A percentile compares a stretch with the other conserved stretches of the same genome.
Evolutionary conservation across 2,329 filamentous ascomycete genomes (phyloP).

Genomic region (Cladophialophora psammophila): DNA sequence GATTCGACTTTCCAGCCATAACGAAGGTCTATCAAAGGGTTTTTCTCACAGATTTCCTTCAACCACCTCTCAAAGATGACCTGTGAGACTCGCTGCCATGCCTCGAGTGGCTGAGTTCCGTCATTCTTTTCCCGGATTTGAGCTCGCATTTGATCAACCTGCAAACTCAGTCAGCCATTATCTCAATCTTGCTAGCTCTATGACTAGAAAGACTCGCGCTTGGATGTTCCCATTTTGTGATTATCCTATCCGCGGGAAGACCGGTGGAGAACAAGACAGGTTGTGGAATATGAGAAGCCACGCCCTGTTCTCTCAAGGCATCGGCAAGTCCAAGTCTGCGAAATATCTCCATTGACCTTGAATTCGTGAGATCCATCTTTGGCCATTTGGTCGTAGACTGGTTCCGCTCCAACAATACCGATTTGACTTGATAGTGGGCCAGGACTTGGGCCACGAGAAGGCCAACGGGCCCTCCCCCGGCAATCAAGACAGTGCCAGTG

Average conservation of each 20-base stretch:
- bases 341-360: constrained; percentile 48
- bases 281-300: neutral
- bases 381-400: constrained; percentile 46
- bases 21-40: constrained; percentile 41
- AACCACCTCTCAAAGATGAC: constrained; percentile 49
- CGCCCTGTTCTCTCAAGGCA: constrained; percentile 14
- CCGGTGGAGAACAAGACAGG: neutral
- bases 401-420: constrained; percentile 42
- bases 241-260: neutral
- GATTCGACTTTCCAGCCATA: constrained; percentile 44
- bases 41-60: constrained; percentile 37
- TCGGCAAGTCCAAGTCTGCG: constrained; percentile 21
- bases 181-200: neutral
- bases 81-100: constrained; percentile 46
- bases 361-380: constrained; percentile 51
- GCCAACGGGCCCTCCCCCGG: constrained; percentile 57
- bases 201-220: neutral
- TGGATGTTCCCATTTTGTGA: neutral
- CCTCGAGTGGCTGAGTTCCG: constrained; percentile 44
- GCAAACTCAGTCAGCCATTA: too few relatives aligned
- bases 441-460: constrained; percentile 46
- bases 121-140: constrained; percentile 44
- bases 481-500: constrained; percentile 49
- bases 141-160: constrained; percentile 32
- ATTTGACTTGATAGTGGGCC: constrained; percentile 29